Conservation (phyloP, 345 rosid genomes). For the Excoecaria cochinchinensis region DNA sequence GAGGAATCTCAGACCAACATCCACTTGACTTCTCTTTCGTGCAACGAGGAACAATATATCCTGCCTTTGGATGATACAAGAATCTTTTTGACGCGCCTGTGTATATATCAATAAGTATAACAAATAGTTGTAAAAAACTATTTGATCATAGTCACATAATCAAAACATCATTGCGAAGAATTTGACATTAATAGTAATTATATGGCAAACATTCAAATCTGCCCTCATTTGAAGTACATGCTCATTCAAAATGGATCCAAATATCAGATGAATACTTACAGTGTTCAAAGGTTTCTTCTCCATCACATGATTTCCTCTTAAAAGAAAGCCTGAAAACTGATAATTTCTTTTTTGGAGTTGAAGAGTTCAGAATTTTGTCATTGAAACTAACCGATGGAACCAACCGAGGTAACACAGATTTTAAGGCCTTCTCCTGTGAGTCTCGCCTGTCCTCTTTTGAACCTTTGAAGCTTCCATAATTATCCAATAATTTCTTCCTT, state of each 20-base stretch:
- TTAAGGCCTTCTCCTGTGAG: constrained; percentile 28
- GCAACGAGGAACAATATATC: constrained; percentile 45
- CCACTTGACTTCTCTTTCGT: constrained; percentile 48
- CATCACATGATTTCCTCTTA: constrained; percentile 65
- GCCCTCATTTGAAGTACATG: neutral
- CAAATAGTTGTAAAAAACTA: neutral
- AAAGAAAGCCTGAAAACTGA: constrained; percentile 57
- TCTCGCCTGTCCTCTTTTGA: constrained; percentile 33
- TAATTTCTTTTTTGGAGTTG: constrained; percentile 45
- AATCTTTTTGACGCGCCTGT: constrained; percentile 62
- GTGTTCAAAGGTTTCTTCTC: constrained; percentile 49
- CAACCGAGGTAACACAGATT: constrained; percentile 36
- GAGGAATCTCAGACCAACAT: constrained; percentile 66
- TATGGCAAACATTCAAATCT: too few relatives aligned
- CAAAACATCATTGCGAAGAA: neutral
- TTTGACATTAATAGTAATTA: too few relatives aligned
- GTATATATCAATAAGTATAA: neutral
- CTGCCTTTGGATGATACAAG: constrained; percentile 59
- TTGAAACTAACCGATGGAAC: constrained; percentile 48
- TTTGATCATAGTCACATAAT: neutral
- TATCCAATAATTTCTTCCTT: constrained; percentile 38
- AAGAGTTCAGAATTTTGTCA: constrained; percentile 28
- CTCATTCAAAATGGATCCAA: neutral
- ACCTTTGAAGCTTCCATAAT: constrained; percentile 44
- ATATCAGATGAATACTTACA: constrained; percentile 39